Evolutionary conservation across 805 yeast species (phyloP).

Genomic region (Metschnikowia koreensis): DNA sequence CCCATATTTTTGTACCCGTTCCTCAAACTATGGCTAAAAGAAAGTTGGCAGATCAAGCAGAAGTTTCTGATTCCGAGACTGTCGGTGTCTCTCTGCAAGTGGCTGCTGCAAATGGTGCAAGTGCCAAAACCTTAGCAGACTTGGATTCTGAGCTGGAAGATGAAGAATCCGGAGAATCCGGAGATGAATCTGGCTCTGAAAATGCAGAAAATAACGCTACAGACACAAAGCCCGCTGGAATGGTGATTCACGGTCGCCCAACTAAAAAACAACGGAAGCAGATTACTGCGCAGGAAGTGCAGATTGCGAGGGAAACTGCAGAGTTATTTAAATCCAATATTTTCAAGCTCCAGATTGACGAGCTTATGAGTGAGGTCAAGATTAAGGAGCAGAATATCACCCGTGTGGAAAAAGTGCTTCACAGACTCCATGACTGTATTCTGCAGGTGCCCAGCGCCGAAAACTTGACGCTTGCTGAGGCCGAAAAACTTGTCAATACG

Average conservation of each 20-base stretch:
- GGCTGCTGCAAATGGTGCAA: not conserved
- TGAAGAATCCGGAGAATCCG: not conserved
- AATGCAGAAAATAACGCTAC: conserved; percentile 7
- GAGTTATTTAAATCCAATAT: conserved; percentile 93
- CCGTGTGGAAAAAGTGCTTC: conserved; percentile 71
- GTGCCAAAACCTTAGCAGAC: conserved; percentile 3
- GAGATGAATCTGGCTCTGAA: conserved; percentile 13
- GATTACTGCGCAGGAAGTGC: conserved; percentile 77
- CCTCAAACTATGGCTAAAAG: conserved; percentile 26
- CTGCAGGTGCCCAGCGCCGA: conserved; percentile 56
- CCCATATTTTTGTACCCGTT: not conserved
- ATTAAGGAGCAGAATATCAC: conserved; percentile 66
- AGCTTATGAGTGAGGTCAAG: conserved; percentile 75
- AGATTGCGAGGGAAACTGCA: conserved; percentile 88
- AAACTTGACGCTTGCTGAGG: conserved; percentile 54
- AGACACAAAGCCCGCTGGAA: conserved; percentile 1
- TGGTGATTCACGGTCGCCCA: conserved; percentile 18
- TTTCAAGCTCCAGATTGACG: conserved; percentile 93
- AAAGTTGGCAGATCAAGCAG: conserved; percentile 19
- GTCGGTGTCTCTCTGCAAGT: not conserved
- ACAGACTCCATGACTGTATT: conserved; percentile 66
- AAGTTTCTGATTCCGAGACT: not conserved
- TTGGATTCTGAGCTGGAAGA: conserved; percentile 7
- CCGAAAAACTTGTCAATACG: conserved; percentile 50
- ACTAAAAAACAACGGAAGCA: conserved; percentile 38